Evolutionary conservation across 73 alveolate genomes (phyloP), one percentile per base, ranked within the genome.

Genomic region (Symbiodinium pilosum): DNA sequence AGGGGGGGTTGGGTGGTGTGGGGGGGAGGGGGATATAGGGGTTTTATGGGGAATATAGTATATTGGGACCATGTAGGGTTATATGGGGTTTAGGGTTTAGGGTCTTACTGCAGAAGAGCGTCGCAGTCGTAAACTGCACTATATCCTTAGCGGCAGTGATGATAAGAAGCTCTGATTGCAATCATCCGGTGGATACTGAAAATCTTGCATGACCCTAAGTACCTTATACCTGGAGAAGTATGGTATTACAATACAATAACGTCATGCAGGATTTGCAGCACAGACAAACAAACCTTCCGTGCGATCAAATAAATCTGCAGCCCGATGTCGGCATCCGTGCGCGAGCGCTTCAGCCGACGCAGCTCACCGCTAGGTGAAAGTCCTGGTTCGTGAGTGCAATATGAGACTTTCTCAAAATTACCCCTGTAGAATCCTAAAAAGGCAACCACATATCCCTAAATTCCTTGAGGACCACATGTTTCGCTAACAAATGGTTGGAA

Each of bases 61-160:
- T n/a, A n/a, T n/a, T n/a, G n/a, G n/a, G n/a, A n/a, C n/a, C n/a
- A n/a, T n/a, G n/a, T n/a, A n/a, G n/a, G n/a, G n/a, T n/a, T n/a
- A n/a, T n/a, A n/a, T n/a, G n/a, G n/a, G n/a, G n/a, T n/a, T n/a
- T n/a, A n/a, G n/a, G n/a, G n/a, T n/a, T n/a, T n/a, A n/a, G n/a
- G n/a, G n/a, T n/a, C n/a, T n/a, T n/a, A 11, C 18, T 12, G 44
- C 36, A 14, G 4, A 84, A 52, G 41, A 42, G 87, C n/a, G 34
- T 1, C 97, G 97, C 87, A 43, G 97, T 91, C 32, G 97, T 69
- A 43, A 91, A 91, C 97, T 91, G 97, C 97, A 91, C 97, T 39
- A 91, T 91, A 41, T 91, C 97, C 75, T 64, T 26, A 14, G 77
- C 77, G 21, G 77, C 12, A 16, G 21, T 12, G 21, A 47, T 47